Percentiles rank a stretch among this genome's conserved stretches.
Evolutionary conservation across 257 asterid species (phyloP).

Genomic region (Solanum habrochaites): DNA sequence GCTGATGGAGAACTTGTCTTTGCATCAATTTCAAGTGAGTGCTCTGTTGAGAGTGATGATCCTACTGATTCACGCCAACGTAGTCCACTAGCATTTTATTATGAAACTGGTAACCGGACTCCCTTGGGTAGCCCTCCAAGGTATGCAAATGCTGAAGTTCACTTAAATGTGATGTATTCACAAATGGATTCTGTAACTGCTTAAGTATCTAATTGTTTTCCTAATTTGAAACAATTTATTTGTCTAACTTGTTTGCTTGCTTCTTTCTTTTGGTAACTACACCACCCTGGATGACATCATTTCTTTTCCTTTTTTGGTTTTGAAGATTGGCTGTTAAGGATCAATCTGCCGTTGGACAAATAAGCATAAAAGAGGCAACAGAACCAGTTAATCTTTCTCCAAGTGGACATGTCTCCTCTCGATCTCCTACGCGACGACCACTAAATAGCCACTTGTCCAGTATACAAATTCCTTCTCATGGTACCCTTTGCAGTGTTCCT

Average conservation of each 20-base stretch:
- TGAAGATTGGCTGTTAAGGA: conserved; percentile 44
- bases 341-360: conserved; percentile 40
- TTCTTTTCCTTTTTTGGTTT: background rate
- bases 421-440: conserved; percentile 41
- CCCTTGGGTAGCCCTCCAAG: conserved; percentile 75
- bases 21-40: conserved; percentile 76
- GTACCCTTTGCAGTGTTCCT: conserved; percentile 66
- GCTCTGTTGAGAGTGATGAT: conserved; percentile 78
- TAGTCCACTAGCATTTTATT: conserved; percentile 72
- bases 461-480: conserved; percentile 14
- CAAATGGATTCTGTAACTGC: background rate
- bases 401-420: conserved; percentile 35
- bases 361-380: conserved; percentile 41
- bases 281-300: background rate
- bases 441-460: conserved; percentile 49
- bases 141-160: conserved; percentile 25
- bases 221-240: background rate
- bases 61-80: conserved; percentile 60
- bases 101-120: conserved; percentile 58
- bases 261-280: background rate
- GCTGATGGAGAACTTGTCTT: conserved; percentile 54
- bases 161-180: background rate
- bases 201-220: background rate
- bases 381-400: conserved; percentile 48
- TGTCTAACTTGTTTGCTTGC: background rate